Conservation (phyloP, 2,329 filamentous ascomycete species). For the Colletotrichum sp. region DNA sequence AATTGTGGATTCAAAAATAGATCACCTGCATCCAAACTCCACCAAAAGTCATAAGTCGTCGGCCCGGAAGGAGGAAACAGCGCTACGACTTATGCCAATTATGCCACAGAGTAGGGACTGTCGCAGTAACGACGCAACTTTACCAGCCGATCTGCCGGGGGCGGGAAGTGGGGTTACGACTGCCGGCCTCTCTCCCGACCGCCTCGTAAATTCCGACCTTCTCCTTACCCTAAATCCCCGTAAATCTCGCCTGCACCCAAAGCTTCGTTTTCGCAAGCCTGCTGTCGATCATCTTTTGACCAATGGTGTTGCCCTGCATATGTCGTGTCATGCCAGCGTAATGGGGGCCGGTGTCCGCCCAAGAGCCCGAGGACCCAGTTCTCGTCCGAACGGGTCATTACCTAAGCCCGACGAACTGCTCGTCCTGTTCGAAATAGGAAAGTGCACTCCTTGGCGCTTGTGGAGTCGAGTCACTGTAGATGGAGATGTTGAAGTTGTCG, state of each 20-base stretch:
- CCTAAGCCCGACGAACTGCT: background rate
- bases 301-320: background rate
- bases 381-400: background rate
- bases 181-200: background rate
- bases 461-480: background rate
- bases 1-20: no score
- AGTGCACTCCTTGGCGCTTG: background rate
- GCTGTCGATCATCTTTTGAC: background rate
- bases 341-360: background rate
- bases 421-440: background rate
- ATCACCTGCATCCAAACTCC: background rate
- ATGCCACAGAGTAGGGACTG: background rate
- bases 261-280: background rate
- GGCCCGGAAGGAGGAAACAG: background rate
- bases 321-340: background rate
- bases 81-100: background rate
- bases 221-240: background rate
- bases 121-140: background rate
- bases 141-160: background rate
- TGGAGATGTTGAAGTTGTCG: background rate
- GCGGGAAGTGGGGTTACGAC: background rate
- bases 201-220: background rate
- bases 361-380: background rate
- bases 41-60: background rate
- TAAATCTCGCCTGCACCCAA: background rate